Evolutionary conservation across 208 protist species (phyloP).

Genomic region (Balamuthia mandrillaris): DNA sequence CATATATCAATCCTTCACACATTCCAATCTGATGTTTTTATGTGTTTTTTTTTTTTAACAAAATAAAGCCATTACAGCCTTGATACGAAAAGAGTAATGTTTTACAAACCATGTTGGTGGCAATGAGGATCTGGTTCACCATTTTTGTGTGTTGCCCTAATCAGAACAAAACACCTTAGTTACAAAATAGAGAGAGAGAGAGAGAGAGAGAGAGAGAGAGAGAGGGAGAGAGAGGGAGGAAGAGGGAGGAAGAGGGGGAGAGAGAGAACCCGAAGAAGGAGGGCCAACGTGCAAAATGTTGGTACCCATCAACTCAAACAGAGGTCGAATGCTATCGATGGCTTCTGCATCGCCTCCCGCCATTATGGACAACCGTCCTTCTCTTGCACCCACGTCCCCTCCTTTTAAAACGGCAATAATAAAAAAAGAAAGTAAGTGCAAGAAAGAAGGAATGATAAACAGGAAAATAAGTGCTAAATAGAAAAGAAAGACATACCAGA

Average conservation of each 20-base stretch:
- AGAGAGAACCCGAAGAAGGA: neutral
- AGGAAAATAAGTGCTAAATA: no score
- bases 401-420: conserved; percentile 49
- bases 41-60: no score
- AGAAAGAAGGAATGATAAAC: neutral
- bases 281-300: conserved; percentile 37
- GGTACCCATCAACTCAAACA: conserved; percentile 55
- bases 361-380: conserved; percentile 90
- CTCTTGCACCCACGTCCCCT: conserved; percentile 72
- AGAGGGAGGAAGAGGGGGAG: no score
- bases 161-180: conserved; percentile 50
- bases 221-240: no score
- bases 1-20: conserved; percentile 87
- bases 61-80: neutral
- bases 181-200: no score
- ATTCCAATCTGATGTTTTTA: conserved; percentile 73
- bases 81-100: neutral
- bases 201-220: no score
- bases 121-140: conserved; percentile 92
- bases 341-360: conserved; percentile 83
- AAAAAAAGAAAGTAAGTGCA: neutral
- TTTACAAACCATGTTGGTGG: conserved; percentile 80
- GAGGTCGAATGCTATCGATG: conserved; percentile 50
- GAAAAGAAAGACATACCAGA: conserved; percentile 17
- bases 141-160: conserved; percentile 92